Percentiles rank a stretch among this genome's conserved stretches.
These are phyloP conservation scores for Diutina rugosa DNA, from an alignment of 1,139 yeast species.

Conservation along the genomic window DNA sequence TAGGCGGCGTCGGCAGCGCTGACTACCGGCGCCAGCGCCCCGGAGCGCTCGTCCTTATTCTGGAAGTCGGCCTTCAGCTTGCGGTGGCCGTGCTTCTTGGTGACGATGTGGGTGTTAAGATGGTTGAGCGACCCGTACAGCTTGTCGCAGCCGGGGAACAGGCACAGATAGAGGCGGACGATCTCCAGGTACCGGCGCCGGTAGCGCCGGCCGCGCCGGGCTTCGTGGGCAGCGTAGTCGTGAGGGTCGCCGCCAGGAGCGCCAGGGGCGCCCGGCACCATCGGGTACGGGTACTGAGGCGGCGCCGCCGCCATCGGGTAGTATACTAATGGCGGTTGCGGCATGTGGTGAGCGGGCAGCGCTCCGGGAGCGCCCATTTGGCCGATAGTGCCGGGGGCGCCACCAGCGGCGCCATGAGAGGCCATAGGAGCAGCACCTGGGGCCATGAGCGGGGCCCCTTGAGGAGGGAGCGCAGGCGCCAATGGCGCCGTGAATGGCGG, in stretches of 20 bases:
- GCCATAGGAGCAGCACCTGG: background rate
- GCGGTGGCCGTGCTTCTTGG: constrained; percentile 62
- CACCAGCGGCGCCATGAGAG: background rate
- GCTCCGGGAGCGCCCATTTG: background rate
- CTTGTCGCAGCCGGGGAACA: constrained; percentile 47
- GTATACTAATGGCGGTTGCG: background rate
- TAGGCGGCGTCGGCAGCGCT: background rate
- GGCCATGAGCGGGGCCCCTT: background rate
- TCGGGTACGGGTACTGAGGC: background rate
- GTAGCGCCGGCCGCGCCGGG: constrained; percentile 24
- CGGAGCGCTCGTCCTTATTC: constrained; percentile 7
- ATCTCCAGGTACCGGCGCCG: constrained; percentile 62
- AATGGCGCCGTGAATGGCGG: background rate
- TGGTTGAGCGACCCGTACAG: constrained; percentile 71
- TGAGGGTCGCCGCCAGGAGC: background rate
- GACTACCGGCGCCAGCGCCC: background rate
- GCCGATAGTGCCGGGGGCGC: background rate
- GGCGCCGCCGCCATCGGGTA: background rate
- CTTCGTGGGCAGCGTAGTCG: background rate
- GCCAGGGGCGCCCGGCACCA: background rate
- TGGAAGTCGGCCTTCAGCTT: constrained; percentile 57
- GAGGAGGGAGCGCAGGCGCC: background rate
- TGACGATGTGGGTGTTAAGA: constrained; percentile 60
- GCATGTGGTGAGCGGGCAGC: background rate
- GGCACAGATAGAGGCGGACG: constrained; percentile 52